phyloP scores from a whole-genome alignment of 139 green algal species.

The Coelastrella sp. region DNA sequence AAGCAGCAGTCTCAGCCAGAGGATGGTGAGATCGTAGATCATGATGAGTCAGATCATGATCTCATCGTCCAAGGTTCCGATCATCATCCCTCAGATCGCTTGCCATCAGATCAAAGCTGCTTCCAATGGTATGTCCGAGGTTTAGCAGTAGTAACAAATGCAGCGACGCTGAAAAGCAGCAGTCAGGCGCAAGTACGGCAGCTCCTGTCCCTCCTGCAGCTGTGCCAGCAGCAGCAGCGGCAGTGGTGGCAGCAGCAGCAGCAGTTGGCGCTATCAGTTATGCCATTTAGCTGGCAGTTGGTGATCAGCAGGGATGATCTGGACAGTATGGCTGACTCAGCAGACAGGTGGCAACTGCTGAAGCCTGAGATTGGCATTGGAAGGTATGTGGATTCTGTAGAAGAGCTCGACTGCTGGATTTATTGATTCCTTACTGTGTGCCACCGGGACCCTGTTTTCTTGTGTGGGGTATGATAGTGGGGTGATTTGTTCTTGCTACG shows the following conservation, averaged over 20 bases:
- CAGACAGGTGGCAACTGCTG: neutral
- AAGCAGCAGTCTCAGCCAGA: neutral
- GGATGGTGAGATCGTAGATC: neutral
- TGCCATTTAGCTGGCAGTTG: conserved; percentile 2
- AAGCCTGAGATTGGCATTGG: neutral
- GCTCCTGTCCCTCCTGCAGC: conserved; percentile 7
- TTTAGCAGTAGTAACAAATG: neutral
- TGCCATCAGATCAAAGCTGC: neutral
- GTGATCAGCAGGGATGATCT: neutral
- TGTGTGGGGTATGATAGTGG: no score
- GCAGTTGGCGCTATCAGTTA: neutral
- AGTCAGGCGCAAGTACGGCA: conserved; percentile 4
- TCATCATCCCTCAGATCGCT: neutral
- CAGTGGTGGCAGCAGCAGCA: conserved; percentile 2
- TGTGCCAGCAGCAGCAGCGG: conserved; percentile 2
- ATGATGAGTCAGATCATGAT: no score
- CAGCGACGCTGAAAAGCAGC: neutral
- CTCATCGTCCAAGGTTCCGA: neutral
- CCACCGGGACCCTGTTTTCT: no score
- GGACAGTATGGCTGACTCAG: neutral
- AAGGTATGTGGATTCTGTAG: neutral
- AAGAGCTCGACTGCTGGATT: no score
- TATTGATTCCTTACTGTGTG: no score
- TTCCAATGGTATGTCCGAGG: neutral
- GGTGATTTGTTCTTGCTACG: no score